Evolutionary conservation across 768 basidiomycete genomes (phyloP).

Genomic region (Russula abietina): DNA sequence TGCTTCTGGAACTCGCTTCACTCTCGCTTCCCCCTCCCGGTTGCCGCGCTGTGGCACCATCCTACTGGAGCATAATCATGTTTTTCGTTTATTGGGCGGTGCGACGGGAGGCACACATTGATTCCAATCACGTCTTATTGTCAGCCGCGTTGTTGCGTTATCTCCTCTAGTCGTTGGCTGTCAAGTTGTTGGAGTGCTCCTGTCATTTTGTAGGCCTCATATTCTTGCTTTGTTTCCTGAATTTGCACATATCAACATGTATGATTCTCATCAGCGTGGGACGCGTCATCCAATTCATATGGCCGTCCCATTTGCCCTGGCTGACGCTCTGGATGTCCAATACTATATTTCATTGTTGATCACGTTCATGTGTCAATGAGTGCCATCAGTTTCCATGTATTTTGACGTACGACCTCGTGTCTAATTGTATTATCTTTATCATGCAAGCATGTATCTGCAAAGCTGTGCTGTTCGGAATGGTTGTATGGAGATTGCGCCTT

Average conservation of each 20-base stretch:
- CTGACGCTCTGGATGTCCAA: neutral
- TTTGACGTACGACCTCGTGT: neutral
- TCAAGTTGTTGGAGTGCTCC: too few species aligned
- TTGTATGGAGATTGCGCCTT: too few species aligned
- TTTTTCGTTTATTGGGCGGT: too few species aligned
- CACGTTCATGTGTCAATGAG: too few species aligned
- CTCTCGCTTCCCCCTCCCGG: neutral
- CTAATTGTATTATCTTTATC: neutral
- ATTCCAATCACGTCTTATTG: too few species aligned
- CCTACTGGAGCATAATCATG: neutral
- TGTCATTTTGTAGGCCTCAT: neutral
- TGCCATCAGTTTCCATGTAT: neutral
- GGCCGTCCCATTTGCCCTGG: neutral
- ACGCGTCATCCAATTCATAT: neutral
- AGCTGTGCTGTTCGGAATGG: too few species aligned
- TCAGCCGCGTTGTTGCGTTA: too few species aligned
- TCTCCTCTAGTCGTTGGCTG: too few species aligned
- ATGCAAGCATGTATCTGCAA: neutral
- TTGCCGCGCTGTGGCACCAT: too few species aligned
- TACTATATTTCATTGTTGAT: neutral
- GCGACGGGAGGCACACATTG: too few species aligned
- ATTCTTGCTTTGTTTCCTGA: neutral
- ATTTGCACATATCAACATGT: neutral
- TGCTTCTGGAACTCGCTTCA: neutral
- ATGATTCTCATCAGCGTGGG: neutral